Evolutionary conservation across 116 monocot species (phyloP), one percentile per base, ranked within the genome.

Genomic region (Zostera marina): DNA sequence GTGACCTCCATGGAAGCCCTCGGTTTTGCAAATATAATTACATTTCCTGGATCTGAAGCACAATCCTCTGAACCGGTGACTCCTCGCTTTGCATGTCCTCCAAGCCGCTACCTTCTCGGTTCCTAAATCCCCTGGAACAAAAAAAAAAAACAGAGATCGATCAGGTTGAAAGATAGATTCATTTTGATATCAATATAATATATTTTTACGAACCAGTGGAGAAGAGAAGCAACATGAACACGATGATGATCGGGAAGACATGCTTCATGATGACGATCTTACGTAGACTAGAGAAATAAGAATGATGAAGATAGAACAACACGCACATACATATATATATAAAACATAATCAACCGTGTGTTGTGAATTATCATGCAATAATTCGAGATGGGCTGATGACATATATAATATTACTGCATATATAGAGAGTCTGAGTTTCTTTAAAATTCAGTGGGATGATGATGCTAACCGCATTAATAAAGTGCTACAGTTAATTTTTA

Each of bases 1-100:
- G 0, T 60, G 23, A 7, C 86, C 86, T 0, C 59, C 68, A 4
- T 20, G 55, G 71, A 82, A 87, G 47, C 82, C 77, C 63, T 87
- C 87, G 0, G 72, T 79, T 5, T 20, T 25, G 69, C 87, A 87
- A 20, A 88, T 79, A 23, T 53, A 63, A 47, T 70, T 74, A 52
- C 83, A 88, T 63, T 88, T 88, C 66, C 3, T 56, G 5, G 1
- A 9, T 22, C 77, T 58, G 8, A 70, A 32, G 69, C 88, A 88
- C 1, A 45, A 15, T 1, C 83, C 88, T 61, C 49, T 76, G 77
- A 72, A 88, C 24, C 20, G 65, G 67, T 75, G 68, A 67, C 88
- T 88, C 63, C 60, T 47, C 14, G 79, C 66, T 63, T 73, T 66
- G 47, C 83, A 83, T 2, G 54, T 77, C 64, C 79, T 77, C 11